Base-by-base conservation (phyloP, 306 rosid species). In the Trichosanthes truncata region DNA sequence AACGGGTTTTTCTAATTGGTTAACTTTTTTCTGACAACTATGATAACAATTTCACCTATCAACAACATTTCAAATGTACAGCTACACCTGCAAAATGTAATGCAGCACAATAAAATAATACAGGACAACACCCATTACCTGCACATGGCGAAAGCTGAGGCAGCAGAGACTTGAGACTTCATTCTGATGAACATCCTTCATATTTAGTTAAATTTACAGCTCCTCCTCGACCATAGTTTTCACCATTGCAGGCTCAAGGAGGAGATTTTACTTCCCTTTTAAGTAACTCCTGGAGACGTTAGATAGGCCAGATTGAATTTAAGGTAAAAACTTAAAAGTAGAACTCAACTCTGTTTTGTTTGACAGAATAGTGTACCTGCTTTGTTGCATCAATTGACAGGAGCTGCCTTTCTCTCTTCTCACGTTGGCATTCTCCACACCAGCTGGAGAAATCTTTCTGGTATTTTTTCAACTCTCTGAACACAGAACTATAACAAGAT, bases 381-480 rank as follows among this genome's bases (percentile, higher is more conserved):
- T 92, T 87, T 83, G 91, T 87, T 71, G 92, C 90, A 14, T 85
- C 86, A 65, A 93, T 77, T 6, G 96, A 78, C 17, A 76, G 21
- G 6, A 89, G 87, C 66, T 82, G 93, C 81, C 91, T 86, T 74
- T 93, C 96, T 82, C 82, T 89, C 84, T 90, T 93, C 88, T 84
- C 84, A 35, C 92, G 96, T 53, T 73, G 87, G 88, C 99, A 95
- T 68, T 93, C 96, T 79, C 92, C 97, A 67, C 99, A 95, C 97
- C 99, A 95, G 84, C 83, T 83, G 46, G 89, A 83, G 84, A 84
- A 91, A 62, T 88, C 94, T 80, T 83, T 93, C 80, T 86, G 90
- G 55, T 90, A 87, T 83, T 90, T 95, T 86, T 80, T 91, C 87
- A 86, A 80, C 93, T 91, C 98, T 84, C 99, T 86, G 81, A 87